Evolutionary conservation across 2,329 filamentous ascomycete species (phyloP), one percentile per base, ranked within the genome.

Genomic region (Pseudogymnoascus sp.): DNA sequence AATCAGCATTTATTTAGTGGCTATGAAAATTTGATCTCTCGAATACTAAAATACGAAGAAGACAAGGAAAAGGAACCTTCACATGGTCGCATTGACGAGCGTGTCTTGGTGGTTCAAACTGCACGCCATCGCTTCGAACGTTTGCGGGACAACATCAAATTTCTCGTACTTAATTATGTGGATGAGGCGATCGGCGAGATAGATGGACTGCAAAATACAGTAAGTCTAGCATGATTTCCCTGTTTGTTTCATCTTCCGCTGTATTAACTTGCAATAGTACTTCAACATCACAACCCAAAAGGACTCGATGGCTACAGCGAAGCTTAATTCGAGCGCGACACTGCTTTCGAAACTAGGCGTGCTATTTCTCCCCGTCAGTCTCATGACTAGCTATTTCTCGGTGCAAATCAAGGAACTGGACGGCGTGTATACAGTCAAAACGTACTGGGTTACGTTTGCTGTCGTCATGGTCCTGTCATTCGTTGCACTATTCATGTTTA

Each of bases 201-300:
- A 71, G 85, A 88, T 25, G 84, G 85, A 0, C 76, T 92, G 25
- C 86, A 89, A 3, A 83, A 84, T 66, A 84, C 90, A 71, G 87
- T 88, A 73, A 12, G 44, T 59, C 8, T 10, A 56, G 11, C 50
- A 56, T 34, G 5, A 28, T 18, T 12, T 11, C 16, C 16, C 50
- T 5, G 28, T 56, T 44, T 36, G 18, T 25, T 40, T 56, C 18
- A 5, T 11, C 25, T n/a, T 38, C 23, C 28, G 46, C 7, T 8
- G 56, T 50, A 60, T 56, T 50, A 34, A 69, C 64, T 71, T 60
- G 65, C 34, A 68, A 25, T 64, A 89, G 86, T 91, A 91, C 73
- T 91, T 91, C 79, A 90, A 89, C 73, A 81, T 92, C 67, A 90
- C 89, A 64, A 85, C 88, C 16, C 85, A 91, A 70, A 90, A 89